Base-by-base conservation (phyloP, 345 rosid genomes). In the Cardamine resedifolia region DNA sequence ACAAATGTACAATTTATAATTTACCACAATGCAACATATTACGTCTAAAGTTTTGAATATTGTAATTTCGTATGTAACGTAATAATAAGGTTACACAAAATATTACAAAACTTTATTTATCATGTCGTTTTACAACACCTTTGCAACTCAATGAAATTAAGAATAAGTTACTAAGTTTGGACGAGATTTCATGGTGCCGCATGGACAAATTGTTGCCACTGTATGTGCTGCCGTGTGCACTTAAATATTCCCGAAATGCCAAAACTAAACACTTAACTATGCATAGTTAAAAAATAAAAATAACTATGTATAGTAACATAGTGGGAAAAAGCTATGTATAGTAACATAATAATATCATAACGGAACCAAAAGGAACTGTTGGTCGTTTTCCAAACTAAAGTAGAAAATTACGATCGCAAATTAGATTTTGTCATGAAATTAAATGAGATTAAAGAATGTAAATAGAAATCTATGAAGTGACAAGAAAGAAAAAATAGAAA, bases 401-500 rank as follows among this genome's bases (percentile, higher is more conserved):
- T 30, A 49, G 64, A 45, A 62, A 68, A 33, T 33, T 68, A 45
- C 51, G 74, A 75, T 75, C 36, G 26, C 26, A 61, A 34, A 8
- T 33, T 61, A 45, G 64, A 52, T 34, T 59, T 36, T 49, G 53
- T 45, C 64, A 55, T 47, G 64, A 51, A 24, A 61, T 14, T 33
- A 52, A 61, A 43, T 61, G 74, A 62, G 39, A 28, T 74, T 66
- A 41, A 66, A 50, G 67, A 74, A 51, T 58, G 61, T 28, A 75
- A 51, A 43, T 31, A 75, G 69, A 68, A 68, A 68, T 21, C 65
- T 75, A 68, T 45, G 79, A 75, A 68, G 65, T 68, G 70, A 62
- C 70, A 55, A 62, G 74, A 69, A 75, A 75, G 58, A 75, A 19
- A 75, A 61, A 68, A 68, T 61, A 69, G 70, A 75, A 75, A 68